Conservation (phyloP, 2,329 filamentous ascomycete genomes). For the Alternaria ethzedia region DNA sequence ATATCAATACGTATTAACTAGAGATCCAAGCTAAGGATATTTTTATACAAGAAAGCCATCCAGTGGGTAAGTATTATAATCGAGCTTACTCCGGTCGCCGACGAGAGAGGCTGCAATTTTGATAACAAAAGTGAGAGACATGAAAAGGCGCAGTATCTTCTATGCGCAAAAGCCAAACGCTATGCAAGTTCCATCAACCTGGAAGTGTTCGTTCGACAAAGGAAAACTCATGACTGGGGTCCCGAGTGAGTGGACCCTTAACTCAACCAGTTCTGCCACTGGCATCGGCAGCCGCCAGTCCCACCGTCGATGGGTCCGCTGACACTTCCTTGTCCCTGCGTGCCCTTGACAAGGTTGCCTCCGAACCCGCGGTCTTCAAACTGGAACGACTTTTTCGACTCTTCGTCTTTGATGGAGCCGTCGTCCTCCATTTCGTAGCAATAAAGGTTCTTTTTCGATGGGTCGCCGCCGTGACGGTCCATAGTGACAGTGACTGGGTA, state of each 20-base stretch:
- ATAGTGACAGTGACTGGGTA: constrained; percentile 66
- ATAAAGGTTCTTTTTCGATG: constrained; percentile 63
- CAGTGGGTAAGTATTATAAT: constrained; percentile 9
- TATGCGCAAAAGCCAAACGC: constrained; percentile 15
- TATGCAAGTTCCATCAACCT: constrained; percentile 27
- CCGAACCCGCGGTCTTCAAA: constrained; percentile 60
- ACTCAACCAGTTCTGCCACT: constrained; percentile 62
- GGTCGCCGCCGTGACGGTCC: constrained; percentile 65
- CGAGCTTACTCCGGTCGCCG: constrained; percentile 6
- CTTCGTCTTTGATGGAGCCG: constrained; percentile 49
- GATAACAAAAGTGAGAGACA: background rate
- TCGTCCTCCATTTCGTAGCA: constrained; percentile 63
- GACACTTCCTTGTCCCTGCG: constrained; percentile 51
- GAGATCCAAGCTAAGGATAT: background rate
- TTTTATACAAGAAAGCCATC: constrained; percentile 5
- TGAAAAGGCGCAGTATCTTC: constrained; percentile 1
- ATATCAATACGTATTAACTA: constrained; percentile 6
- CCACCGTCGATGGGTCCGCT: constrained; percentile 63
- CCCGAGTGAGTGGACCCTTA: constrained; percentile 4
- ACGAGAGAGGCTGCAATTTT: constrained; percentile 4
- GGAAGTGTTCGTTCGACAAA: constrained; percentile 7
- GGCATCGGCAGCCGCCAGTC: constrained; percentile 64
- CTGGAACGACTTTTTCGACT: constrained; percentile 54
- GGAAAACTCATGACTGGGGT: background rate
- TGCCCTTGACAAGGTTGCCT: constrained; percentile 59